These are phyloP conservation scores for Aspergillus leporis DNA, from an alignment of 495 filamentous ascomycete species.

Conservation along the genomic window DNA sequence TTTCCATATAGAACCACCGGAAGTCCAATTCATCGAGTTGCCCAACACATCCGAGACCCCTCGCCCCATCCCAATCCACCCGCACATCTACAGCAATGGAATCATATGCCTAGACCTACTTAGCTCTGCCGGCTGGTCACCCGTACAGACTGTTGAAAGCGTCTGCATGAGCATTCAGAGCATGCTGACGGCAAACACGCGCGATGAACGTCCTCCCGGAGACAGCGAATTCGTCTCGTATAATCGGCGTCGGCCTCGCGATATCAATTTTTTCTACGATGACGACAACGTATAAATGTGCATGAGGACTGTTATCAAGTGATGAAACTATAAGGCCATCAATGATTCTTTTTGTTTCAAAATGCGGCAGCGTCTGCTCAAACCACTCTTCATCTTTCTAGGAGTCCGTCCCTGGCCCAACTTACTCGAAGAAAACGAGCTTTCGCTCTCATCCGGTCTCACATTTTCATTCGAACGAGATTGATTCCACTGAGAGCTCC, in stretches of 20 bases:
- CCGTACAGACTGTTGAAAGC: conserved; percentile 95
- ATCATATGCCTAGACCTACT: conserved; percentile 97
- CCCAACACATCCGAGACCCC: conserved; percentile 39
- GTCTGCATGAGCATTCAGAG: conserved; percentile 97
- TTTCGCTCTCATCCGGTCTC: not conserved
- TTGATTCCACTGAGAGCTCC: not conserved
- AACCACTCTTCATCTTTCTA: not conserved
- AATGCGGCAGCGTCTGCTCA: not conserved
- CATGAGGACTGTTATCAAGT: not conserved
- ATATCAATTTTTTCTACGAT: conserved; percentile 87
- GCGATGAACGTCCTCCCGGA: conserved; percentile 82
- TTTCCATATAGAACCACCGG: conserved; percentile 70
- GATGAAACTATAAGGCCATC: not conserved
- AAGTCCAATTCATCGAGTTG: conserved; percentile 80
- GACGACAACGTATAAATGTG: conserved; percentile 75
- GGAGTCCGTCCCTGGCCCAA: not conserved
- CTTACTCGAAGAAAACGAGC: not conserved
- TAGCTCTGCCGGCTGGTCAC: conserved; percentile 84
- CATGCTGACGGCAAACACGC: conserved; percentile 93
- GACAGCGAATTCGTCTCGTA: conserved; percentile 81
- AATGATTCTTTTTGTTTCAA: not conserved
- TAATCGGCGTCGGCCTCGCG: conserved; percentile 74
- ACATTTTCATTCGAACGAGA: not conserved
- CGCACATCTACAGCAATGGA: conserved; percentile 96
- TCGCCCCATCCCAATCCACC: conserved; percentile 88